Evolutionary conservation across 2,329 filamentous ascomycete genomes (phyloP).

Genomic region (Fusarium aywerte): DNA sequence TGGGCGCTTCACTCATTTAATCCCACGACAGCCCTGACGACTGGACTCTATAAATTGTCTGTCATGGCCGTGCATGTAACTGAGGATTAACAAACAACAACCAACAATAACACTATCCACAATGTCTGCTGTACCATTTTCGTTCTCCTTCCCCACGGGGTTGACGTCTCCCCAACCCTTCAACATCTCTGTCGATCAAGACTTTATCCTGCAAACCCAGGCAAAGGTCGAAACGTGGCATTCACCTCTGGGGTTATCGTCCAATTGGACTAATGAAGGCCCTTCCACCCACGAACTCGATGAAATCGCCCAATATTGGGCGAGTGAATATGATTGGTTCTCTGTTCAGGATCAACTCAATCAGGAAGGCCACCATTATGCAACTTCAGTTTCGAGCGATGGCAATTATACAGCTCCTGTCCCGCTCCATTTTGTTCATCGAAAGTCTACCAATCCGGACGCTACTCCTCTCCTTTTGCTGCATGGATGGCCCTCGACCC

Average conservation of each 20-base stretch:
- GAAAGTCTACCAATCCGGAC: background rate
- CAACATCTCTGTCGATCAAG: background rate
- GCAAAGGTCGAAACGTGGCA: background rate
- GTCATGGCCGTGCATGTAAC: background rate
- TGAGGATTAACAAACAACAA: background rate
- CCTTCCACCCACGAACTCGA: background rate
- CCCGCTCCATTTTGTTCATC: slow-evolving; percentile 3
- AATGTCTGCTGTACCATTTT: background rate
- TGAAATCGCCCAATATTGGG: background rate
- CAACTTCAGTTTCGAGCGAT: background rate
- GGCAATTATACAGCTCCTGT: background rate
- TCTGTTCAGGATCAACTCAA: background rate
- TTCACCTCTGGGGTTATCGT: background rate
- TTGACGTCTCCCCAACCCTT: background rate
- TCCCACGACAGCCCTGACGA: background rate
- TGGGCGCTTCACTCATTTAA: background rate
- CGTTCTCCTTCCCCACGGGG: background rate
- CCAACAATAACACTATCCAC: background rate
- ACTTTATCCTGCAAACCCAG: background rate
- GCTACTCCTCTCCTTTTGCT: background rate
- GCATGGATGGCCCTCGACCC: background rate
- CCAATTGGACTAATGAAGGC: slow-evolving; percentile 6
- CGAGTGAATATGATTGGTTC: background rate
- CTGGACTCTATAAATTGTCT: background rate
- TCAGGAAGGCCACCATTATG: background rate